phyloP scores from a whole-genome alignment of 2,329 filamentous ascomycete genomes.

The Aureobasidium sp. region DNA sequence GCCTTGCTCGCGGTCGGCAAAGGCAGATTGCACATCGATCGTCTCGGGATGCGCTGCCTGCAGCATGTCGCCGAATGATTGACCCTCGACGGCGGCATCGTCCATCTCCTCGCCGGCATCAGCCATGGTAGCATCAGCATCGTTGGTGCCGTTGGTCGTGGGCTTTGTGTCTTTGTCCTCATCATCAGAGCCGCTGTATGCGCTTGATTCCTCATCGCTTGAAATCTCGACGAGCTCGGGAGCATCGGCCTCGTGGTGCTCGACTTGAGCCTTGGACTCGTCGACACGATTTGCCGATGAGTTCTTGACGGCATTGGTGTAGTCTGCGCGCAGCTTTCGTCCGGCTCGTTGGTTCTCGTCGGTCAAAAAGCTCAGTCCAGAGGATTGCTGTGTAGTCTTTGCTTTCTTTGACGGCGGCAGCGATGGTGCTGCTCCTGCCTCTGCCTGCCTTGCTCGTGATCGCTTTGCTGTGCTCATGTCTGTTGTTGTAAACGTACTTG shows the following conservation, averaged over 20 bases:
- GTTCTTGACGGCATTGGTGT: conserved; percentile 48
- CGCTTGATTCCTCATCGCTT: conserved; percentile 34
- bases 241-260: conserved; percentile 40
- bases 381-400: conserved; percentile 30
- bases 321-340: conserved; percentile 38
- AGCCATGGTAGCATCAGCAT: conserved; percentile 20
- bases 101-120: conserved; percentile 27
- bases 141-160: conserved; percentile 7
- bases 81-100: conserved; percentile 41
- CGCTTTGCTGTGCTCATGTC: conserved; percentile 33
- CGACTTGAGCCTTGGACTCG: conserved; percentile 51
- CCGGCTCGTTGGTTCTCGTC: conserved; percentile 30
- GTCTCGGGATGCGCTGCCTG: conserved; percentile 61
- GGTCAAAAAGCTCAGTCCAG: conserved; percentile 29
- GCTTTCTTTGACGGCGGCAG: conserved; percentile 27
- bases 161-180: conserved; percentile 23
- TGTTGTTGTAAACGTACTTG: no score
- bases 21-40: conserved; percentile 65
- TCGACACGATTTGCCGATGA: conserved; percentile 48
- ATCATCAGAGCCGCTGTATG: conserved; percentile 29
- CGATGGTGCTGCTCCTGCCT: conserved; percentile 25
- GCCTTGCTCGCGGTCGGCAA: conserved; percentile 37
- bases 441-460: conserved; percentile 24
- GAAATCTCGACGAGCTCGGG: conserved; percentile 43
- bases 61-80: conserved; percentile 82